Conservation (phyloP, 2,329 filamentous ascomycete species). For the Lachnellula cervina region DNA sequence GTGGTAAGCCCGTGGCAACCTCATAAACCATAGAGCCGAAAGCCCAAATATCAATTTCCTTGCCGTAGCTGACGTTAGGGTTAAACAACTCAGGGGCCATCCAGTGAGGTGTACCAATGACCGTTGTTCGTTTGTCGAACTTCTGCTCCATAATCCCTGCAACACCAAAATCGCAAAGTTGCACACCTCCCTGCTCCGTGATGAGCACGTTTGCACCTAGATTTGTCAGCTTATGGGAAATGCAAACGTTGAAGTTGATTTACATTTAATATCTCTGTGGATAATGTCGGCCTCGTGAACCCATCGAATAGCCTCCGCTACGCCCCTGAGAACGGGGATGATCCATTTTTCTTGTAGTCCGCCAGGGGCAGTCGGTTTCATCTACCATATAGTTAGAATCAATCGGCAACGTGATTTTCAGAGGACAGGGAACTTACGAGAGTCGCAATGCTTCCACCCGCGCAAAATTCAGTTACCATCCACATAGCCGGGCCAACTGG, state of each 20-base stretch:
- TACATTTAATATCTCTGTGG: slow-evolving; percentile 66
- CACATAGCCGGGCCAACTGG: slow-evolving; percentile 76
- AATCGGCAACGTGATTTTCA: slow-evolving; percentile 26
- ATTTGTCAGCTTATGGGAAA: slow-evolving; percentile 1
- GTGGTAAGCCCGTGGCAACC: slow-evolving; percentile 72
- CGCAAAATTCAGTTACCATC: slow-evolving; percentile 85
- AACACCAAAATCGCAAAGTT: slow-evolving; percentile 82
- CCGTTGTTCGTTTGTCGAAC: slow-evolving; percentile 71
- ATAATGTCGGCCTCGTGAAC: slow-evolving; percentile 66
- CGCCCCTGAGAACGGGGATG: slow-evolving; percentile 61
- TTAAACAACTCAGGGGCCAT: slow-evolving; percentile 79
- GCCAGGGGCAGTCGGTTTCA: slow-evolving; percentile 61
- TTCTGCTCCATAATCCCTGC: slow-evolving; percentile 72
- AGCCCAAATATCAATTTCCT: slow-evolving; percentile 78
- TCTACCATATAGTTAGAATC: slow-evolving; percentile 28
- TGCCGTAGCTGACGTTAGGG: slow-evolving; percentile 59
- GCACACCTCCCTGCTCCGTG: slow-evolving; percentile 69
- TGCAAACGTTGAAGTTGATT: slow-evolving; percentile 3
- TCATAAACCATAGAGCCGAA: slow-evolving; percentile 78
- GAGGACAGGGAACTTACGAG: slow-evolving; percentile 46
- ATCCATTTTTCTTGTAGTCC: slow-evolving; percentile 69
- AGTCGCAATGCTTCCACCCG: slow-evolving; percentile 75
- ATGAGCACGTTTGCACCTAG: slow-evolving; percentile 70
- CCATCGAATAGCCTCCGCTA: slow-evolving; percentile 61
- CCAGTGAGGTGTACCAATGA: slow-evolving; percentile 80